Conservation (phyloP, 768 basidiomycete genomes). For the Calocera viscosa region DNA sequence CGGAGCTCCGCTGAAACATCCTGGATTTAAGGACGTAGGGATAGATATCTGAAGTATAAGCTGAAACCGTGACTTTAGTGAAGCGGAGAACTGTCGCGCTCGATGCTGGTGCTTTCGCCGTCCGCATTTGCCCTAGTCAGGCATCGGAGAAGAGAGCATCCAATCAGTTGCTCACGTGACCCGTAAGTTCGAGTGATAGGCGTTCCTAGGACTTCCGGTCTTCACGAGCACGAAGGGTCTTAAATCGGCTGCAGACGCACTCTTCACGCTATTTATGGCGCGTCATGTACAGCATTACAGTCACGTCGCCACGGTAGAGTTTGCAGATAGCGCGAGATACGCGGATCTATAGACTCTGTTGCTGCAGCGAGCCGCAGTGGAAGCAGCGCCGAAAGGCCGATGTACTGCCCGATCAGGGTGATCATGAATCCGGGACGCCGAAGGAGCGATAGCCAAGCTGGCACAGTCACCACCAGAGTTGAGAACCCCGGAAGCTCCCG, state of each 20-base stretch:
- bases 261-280: not conserved
- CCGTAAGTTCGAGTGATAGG: not conserved
- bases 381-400: not conserved
- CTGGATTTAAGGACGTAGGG: no score
- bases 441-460: not conserved
- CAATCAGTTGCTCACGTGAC: slow-evolving; percentile 5
- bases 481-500: not conserved
- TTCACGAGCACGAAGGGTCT: not conserved
- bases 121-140: not conserved
- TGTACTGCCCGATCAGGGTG: not conserved
- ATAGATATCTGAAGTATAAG: no score
- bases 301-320: not conserved
- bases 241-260: no score
- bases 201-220: not conserved
- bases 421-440: not conserved
- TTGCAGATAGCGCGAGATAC: not conserved
- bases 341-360: not conserved
- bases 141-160: not conserved
- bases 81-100: not conserved
- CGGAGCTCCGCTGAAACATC: no score
- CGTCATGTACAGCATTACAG: not conserved
- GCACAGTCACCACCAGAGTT: not conserved
- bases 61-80: not conserved
- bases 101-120: not conserved
- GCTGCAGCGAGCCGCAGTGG: not conserved